Conservation (phyloP, 495 filamentous ascomycete genomes). For the Staphylotrichum tortipilum region DNA sequence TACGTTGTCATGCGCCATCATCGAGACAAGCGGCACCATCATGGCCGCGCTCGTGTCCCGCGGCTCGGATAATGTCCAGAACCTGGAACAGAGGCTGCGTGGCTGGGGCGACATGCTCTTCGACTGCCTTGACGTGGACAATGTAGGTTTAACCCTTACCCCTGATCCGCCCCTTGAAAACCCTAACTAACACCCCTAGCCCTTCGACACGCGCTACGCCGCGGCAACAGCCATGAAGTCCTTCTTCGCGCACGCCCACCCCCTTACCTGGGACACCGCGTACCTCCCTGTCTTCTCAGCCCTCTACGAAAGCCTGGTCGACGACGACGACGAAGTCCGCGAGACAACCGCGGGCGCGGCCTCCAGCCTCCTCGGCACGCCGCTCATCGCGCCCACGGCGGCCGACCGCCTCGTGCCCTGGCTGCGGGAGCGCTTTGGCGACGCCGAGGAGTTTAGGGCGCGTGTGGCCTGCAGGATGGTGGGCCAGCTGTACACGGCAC, state of each 20-base stretch:
- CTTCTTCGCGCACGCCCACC: constrained; percentile 17
- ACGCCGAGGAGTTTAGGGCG: constrained; percentile 22
- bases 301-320: constrained; percentile 56
- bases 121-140: constrained; percentile 33
- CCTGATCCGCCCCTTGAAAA: too few relatives aligned
- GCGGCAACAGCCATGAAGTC: constrained; percentile 36
- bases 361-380: constrained; percentile 26
- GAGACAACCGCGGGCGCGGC: constrained; percentile 49
- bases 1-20: constrained; percentile 34
- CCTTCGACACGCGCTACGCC: constrained; percentile 56
- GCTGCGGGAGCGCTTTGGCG: constrained; percentile 21
- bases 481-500: constrained; percentile 16
- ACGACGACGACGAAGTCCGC: constrained; percentile 86
- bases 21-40: constrained; percentile 36
- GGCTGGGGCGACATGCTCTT: constrained; percentile 39
- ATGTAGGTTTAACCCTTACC: too few relatives aligned
- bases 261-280: constrained; percentile 11
- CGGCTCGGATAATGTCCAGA: background rate
- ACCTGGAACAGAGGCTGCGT: constrained; percentile 20
- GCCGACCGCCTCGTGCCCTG: constrained; percentile 28
- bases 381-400: constrained; percentile 35
- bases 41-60: constrained; percentile 23
- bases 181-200: constrained; percentile 30
- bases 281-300: constrained; percentile 38
- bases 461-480: constrained; percentile 29